Conservation (phyloP, 2,329 filamentous ascomycete genomes). For the Stachybotrys chartarum region DNA sequence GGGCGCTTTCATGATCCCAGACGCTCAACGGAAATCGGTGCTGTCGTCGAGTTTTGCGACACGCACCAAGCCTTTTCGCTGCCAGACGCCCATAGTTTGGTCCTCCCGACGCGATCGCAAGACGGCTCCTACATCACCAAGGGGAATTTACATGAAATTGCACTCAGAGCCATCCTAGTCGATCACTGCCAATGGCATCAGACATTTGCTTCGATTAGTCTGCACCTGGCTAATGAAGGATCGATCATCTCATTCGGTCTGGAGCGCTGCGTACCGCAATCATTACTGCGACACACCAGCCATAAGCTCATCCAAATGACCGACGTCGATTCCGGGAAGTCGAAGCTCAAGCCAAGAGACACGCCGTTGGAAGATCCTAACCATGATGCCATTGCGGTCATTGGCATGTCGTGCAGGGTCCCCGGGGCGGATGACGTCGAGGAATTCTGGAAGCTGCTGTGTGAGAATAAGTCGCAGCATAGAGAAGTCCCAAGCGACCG, state of each 20-base stretch:
- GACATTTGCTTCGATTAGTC: conserved; percentile 14
- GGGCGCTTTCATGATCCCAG: conserved; percentile 2
- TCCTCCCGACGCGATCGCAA: conserved; percentile 11
- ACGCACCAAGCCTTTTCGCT: conserved; percentile 21
- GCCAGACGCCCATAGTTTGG: conserved; percentile 18
- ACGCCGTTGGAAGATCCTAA: neutral
- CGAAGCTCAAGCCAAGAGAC: neutral
- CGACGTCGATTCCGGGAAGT: neutral
- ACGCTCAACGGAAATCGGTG: neutral
- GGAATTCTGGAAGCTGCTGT: conserved; percentile 22
- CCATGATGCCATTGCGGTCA: conserved; percentile 21
- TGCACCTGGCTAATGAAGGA: conserved; percentile 4
- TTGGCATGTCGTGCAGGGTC: conserved; percentile 32
- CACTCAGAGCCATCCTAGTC: conserved; percentile 23
- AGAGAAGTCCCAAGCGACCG: conserved; percentile 4
- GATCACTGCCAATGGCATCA: conserved; percentile 26
- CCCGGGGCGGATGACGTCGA: conserved; percentile 24
- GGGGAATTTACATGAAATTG: conserved; percentile 19
- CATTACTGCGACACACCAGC: conserved; percentile 17
- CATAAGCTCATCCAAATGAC: conserved; percentile 9
- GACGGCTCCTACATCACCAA: conserved; percentile 7
- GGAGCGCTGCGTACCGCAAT: conserved; percentile 26
- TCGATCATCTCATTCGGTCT: conserved; percentile 25
- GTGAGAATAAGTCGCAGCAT: conserved; percentile 2
- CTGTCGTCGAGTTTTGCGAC: conserved; percentile 12